Conservation (phyloP, 306 rosid genomes). For the Vigna angularis region DNA sequence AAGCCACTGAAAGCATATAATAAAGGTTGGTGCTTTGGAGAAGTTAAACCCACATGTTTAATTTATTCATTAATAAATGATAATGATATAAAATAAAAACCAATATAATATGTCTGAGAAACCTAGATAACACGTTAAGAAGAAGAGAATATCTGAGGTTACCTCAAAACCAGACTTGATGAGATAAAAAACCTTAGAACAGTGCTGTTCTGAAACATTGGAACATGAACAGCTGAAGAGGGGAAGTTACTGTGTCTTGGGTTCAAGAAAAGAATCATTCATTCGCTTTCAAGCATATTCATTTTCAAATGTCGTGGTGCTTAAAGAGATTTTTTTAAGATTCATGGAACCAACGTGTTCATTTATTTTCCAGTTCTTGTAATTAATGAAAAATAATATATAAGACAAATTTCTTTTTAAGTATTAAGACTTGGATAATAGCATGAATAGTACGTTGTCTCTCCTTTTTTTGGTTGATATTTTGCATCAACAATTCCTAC, state of each 20-base stretch:
- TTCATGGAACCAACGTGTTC: neutral
- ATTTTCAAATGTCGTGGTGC: neutral
- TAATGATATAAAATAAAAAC: slow-evolving; percentile 6
- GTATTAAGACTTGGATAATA: neutral
- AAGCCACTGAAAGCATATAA: slow-evolving; percentile 34
- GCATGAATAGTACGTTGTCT: neutral
- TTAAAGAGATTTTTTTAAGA: neutral
- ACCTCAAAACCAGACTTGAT: slow-evolving; percentile 34
- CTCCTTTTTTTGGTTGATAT: neutral
- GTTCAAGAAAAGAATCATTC: slow-evolving; percentile 59
- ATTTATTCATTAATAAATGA: slow-evolving; percentile 8
- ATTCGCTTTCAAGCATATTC: slow-evolving; percentile 36
- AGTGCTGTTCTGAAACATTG: neutral
- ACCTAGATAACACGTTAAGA: slow-evolving; percentile 21
- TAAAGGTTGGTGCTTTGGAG: slow-evolving; percentile 32
- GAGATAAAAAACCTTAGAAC: slow-evolving; percentile 21
- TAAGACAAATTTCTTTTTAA: neutral
- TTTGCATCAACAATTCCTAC: neutral
- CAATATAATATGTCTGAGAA: slow-evolving; percentile 11
- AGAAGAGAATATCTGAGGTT: slow-evolving; percentile 41
- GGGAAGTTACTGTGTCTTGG: slow-evolving; percentile 37
- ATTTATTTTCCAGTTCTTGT: neutral
- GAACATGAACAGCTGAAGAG: slow-evolving; percentile 2
- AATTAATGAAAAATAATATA: neutral
- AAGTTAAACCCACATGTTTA: slow-evolving; percentile 51